Evolutionary conservation across 179 eudicot genomes (phyloP).

Genomic region (Spinacia oleracea): DNA sequence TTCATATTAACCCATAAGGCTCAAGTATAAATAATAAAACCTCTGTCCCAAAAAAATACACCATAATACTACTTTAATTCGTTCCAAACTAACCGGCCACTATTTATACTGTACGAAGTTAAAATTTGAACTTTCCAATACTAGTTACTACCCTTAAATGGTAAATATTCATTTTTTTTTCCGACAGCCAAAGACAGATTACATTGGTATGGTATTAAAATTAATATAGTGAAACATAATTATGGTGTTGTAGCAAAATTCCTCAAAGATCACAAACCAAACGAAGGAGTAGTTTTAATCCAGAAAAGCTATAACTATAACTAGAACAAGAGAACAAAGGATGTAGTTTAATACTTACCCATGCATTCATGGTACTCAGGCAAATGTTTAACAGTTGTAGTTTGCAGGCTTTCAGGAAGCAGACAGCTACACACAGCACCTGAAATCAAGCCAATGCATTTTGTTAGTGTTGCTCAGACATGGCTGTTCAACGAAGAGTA

Average conservation of each 20-base stretch:
- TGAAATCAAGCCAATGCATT: slow-evolving; percentile 21
- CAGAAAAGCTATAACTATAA: no score
- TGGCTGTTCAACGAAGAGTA: background rate
- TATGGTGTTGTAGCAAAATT: background rate
- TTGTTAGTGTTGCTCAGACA: background rate
- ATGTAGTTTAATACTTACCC: slow-evolving; percentile 38
- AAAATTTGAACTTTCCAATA: background rate
- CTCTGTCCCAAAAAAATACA: background rate
- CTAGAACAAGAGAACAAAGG: background rate
- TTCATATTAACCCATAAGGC: slow-evolving; percentile 1
- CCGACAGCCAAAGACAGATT: background rate
- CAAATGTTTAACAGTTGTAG: slow-evolving; percentile 68
- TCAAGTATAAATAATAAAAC: background rate
- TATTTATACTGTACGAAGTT: no score
- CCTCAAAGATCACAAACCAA: background rate
- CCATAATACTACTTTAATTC: background rate
- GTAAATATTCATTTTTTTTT: no score
- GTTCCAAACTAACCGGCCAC: no score
- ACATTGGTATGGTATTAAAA: background rate
- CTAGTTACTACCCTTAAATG: background rate
- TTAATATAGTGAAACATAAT: background rate
- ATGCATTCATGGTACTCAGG: slow-evolving; percentile 63
- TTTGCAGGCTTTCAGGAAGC: slow-evolving; percentile 96
- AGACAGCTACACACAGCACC: slow-evolving; percentile 76
- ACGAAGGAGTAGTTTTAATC: background rate